Evolutionary conservation across 345 rosid genomes (phyloP), one percentile per base, ranked within the genome.

Genomic region (Salix suchowensis): DNA sequence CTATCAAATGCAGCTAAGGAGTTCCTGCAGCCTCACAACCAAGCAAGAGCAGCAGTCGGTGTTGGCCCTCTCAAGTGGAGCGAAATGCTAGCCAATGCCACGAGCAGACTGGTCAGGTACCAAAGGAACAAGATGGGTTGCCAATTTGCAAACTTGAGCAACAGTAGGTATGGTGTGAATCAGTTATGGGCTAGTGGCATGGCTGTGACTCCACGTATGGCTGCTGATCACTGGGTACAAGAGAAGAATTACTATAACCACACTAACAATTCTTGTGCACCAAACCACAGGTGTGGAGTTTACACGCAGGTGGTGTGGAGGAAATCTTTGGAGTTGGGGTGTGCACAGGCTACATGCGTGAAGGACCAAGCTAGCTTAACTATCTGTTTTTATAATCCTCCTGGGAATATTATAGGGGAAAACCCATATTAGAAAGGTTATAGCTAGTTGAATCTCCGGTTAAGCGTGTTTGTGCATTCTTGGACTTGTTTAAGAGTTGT

Each of bases 281-380:
- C 86, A 0, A 81, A 84, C 64, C 97, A 86, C 60, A 77, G 19
- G 58, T 94, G 97, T 26, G 97, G 97, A 21, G 92, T 90, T 61
- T 94, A 91, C 76, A 91, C 78, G 28, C 97, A 92, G 80, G 97
- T 92, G 37, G 97, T 94, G 54, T 92, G 97, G 98, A 87, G 82
- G 72, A 87, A 89, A 72, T 89, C 94, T 3, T 34, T 70, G 74
- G 94, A 87, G 76, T 40, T 92, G 60, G 97, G 98, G 1, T 94
- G 98, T 73, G 90, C 88, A 2, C 91, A 91, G 72, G 93, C 87
- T 60, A 77, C 79, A 52, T 92, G 98, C 73, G 48, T 65, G 0
- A 85, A 87, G 58, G 88, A 83, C 36, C 81, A 80, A 75, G 80
- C 87, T 16, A 88, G 85, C 73, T 77, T 92, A 70, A 92, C 98